Conservation (phyloP, 345 rosid species). For the Salix brachista region DNA sequence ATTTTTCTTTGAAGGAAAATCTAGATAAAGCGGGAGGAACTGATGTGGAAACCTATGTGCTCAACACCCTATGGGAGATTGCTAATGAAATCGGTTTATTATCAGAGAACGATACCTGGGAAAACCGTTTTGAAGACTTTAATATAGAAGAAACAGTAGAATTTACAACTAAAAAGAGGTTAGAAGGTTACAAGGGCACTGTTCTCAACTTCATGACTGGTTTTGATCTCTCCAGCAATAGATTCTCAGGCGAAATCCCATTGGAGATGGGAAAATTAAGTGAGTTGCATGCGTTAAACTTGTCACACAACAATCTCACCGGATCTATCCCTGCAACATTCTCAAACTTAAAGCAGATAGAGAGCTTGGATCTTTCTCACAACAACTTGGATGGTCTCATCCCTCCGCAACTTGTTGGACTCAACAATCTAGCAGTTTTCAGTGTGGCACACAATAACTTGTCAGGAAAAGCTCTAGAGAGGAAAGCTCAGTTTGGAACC, state of each 20-base stretch:
- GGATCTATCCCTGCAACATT: slow-evolving; percentile 21
- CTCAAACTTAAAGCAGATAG: slow-evolving; percentile 21
- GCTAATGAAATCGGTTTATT: too few species aligned
- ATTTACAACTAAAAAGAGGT: not conserved
- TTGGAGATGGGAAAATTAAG: not conserved
- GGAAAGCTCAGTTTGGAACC: too few species aligned
- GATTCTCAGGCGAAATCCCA: not conserved
- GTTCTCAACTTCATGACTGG: not conserved
- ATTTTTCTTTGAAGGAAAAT: too few species aligned
- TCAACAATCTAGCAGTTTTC: slow-evolving; percentile 13
- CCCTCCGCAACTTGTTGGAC: slow-evolving; percentile 15
- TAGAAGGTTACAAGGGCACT: not conserved
- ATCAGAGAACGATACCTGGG: too few species aligned
- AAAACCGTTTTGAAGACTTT: accelerated
- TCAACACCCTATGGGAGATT: too few species aligned
- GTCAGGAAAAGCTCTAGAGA: slow-evolving; percentile 14
- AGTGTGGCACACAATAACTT: slow-evolving; percentile 32
- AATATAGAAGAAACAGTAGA: not conserved
- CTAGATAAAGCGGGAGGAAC: too few species aligned
- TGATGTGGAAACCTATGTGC: too few species aligned
- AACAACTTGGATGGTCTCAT: slow-evolving; percentile 22
- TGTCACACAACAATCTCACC: slow-evolving; percentile 30
- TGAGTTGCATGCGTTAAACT: slow-evolving; percentile 16
- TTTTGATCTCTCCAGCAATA: not conserved
- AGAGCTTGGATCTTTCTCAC: slow-evolving; percentile 35